Evolutionary conservation across 352 stramenopile species (phyloP).

Genomic region (Globisporangium megalacanthum): DNA sequence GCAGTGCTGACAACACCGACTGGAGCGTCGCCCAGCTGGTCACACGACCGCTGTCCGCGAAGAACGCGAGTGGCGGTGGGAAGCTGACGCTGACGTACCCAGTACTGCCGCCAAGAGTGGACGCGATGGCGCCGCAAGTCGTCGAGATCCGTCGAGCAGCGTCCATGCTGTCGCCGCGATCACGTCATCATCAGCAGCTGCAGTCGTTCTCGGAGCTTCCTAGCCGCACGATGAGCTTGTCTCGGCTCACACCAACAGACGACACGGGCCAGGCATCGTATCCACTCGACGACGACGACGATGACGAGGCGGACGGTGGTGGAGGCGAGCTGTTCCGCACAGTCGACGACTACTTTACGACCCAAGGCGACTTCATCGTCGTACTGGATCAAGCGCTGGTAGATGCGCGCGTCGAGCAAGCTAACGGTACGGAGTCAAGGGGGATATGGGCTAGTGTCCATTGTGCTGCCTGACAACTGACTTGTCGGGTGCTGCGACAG

Average conservation of each 20-base stretch:
- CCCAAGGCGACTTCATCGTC: slow-evolving; percentile 30
- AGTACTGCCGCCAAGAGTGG: slow-evolving; percentile 13
- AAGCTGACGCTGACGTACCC: slow-evolving; percentile 46
- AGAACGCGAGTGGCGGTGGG: neutral
- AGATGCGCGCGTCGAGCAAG: slow-evolving; percentile 9
- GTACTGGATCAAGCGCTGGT: slow-evolving; percentile 16
- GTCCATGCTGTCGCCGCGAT: slow-evolving; percentile 25
- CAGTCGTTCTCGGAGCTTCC: neutral
- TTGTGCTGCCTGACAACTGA: too few relatives aligned
- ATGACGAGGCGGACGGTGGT: slow-evolving; percentile 10
- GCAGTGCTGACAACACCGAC: neutral
- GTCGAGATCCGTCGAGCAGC: slow-evolving; percentile 41
- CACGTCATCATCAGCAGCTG: slow-evolving; percentile 11
- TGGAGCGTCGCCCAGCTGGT: slow-evolving; percentile 4
- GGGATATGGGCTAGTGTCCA: too few relatives aligned
- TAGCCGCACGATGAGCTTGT: slow-evolving; percentile 3
- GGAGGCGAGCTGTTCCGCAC: slow-evolving; percentile 17
- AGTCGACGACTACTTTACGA: slow-evolving; percentile 62
- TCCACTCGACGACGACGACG: slow-evolving; percentile 17
- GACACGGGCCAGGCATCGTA: neutral
- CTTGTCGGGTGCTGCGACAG: neutral
- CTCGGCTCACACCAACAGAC: slow-evolving; percentile 2
- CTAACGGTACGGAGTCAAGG: slow-evolving; percentile 12
- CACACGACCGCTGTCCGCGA: neutral
- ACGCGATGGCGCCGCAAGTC: slow-evolving; percentile 24